Base-by-base conservation (phyloP, 169 alveolate species). In the Pseudocohnilembus persalinus region DNA sequence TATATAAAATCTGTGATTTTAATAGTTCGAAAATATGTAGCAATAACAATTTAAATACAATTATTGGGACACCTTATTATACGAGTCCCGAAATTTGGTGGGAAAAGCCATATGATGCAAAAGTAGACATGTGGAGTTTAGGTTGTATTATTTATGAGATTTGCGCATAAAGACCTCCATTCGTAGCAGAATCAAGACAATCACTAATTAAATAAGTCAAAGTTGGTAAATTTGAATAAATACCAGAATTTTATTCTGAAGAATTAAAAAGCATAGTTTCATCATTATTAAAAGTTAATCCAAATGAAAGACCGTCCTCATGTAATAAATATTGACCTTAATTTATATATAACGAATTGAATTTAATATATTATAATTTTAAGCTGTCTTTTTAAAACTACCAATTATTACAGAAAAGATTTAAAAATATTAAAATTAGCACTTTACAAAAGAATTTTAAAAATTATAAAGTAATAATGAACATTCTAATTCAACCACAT, bases 71-170 rank as follows among this genome's bases (percentile, higher is more conserved):
- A 4, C 68, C 68, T 49, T 49, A 49, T 20, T 49, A 49, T 49
- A 49, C 68, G 68, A 49, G 68, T 49, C 92, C 97, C 73, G 97
- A 94, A 83, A 94, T 94, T 0, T 94, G 97, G 95, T 85, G 83
- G 77, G 95, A 92, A 68, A 29, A 88, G n/a, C 95, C 96, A 0
- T 92, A 92, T 83, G 94, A 92, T 88, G 72, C 81, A 0, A 92
- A 92, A 78, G 81, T 92, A 75, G 97, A 94, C 82, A 89, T 94
- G n/a, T 94, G 97, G 97, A 83, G 93, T 32, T 63, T 49, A 11
- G 68, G 68, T 11, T 49, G 68, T 49, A 20, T 49, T 11, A 49
- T 49, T 49, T 49, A 49, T 20, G 68, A 49, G 20, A 4, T 49
- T 11, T 11, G 68, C 20, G 20, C 26, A 4, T 49, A 11, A 49